These are phyloP conservation scores for Trypanosoma boissoni DNA, from an alignment of 208 protist genomes.

Conservation along the genomic window DNA sequence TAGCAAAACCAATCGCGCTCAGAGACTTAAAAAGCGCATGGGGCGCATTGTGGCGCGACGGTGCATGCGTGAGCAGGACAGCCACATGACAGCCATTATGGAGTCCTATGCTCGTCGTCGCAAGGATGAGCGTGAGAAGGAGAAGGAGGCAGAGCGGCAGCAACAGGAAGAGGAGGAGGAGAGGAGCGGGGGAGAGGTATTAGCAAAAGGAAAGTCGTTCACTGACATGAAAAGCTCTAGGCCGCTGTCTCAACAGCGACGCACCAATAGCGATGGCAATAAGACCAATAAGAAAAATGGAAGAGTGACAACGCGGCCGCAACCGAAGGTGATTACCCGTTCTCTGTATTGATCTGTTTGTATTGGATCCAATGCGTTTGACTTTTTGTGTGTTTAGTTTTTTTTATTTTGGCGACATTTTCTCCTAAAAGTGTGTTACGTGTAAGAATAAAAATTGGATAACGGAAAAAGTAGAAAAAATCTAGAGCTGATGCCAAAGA, in stretches of 20 bases:
- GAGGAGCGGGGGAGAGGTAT: background rate
- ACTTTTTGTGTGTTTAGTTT: background rate
- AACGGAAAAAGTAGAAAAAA: no score
- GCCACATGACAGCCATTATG: constrained; percentile 84
- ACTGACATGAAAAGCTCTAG: background rate
- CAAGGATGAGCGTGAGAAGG: constrained; percentile 67
- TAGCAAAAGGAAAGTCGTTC: background rate
- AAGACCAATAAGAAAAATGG: background rate
- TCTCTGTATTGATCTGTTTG: constrained; percentile 40
- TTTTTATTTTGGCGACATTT: background rate
- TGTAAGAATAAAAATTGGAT: background rate
- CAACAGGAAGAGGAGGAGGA: constrained; percentile 20
- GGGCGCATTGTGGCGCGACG: constrained; percentile 44
- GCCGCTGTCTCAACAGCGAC: background rate
- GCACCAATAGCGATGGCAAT: background rate
- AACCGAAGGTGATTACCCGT: constrained; percentile 41
- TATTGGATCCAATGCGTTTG: background rate
- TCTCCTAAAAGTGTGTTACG: no score
- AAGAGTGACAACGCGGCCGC: background rate
- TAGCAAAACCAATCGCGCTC: constrained; percentile 51
- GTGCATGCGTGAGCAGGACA: constrained; percentile 58
- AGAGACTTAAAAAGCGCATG: constrained; percentile 61
- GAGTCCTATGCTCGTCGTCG: constrained; percentile 77
- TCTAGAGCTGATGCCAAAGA: no score
- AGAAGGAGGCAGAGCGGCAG: constrained; percentile 27